Evolutionary conservation across 225 moss, liverwort and hornwort genomes (phyloP).

Genomic region (Pseudoscleropodium purum): DNA sequence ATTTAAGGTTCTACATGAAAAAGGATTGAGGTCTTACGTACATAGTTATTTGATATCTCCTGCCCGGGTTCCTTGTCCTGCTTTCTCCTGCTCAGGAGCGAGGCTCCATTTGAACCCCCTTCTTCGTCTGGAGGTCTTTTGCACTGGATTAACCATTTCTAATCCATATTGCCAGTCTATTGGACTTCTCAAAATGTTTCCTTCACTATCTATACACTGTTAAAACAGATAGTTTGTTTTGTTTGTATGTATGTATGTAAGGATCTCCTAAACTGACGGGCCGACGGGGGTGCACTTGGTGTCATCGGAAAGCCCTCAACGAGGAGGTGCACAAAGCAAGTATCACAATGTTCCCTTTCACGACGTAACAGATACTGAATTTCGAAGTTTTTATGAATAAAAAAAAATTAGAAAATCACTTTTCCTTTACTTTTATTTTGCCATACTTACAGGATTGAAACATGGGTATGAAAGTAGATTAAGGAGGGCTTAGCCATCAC

Average conservation of each 20-base stretch:
- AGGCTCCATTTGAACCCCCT: conserved; percentile 20
- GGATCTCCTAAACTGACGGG: background rate
- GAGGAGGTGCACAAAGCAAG: background rate
- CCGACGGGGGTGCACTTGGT: background rate
- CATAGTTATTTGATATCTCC: conserved; percentile 4
- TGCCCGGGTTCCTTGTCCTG: conserved; percentile 10
- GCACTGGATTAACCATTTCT: background rate
- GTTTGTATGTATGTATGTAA: background rate
- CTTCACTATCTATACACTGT: background rate
- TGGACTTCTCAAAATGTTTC: background rate
- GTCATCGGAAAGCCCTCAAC: background rate
- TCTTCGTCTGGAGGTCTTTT: conserved; percentile 35
- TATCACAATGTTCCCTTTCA: background rate
- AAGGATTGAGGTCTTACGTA: background rate
- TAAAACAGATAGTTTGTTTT: background rate
- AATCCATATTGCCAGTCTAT: background rate
- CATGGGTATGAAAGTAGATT: background rate
- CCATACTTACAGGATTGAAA: background rate
- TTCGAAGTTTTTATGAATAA: background rate
- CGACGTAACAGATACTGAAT: background rate
- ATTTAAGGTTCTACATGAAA: background rate
- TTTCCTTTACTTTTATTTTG: background rate
- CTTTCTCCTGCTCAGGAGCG: conserved; percentile 12
- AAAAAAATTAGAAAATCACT: too few relatives aligned
- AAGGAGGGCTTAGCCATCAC: background rate